These are phyloP conservation scores for Triangularia setosa DNA, from an alignment of 2,329 filamentous ascomycete species.

Conservation along the genomic window DNA sequence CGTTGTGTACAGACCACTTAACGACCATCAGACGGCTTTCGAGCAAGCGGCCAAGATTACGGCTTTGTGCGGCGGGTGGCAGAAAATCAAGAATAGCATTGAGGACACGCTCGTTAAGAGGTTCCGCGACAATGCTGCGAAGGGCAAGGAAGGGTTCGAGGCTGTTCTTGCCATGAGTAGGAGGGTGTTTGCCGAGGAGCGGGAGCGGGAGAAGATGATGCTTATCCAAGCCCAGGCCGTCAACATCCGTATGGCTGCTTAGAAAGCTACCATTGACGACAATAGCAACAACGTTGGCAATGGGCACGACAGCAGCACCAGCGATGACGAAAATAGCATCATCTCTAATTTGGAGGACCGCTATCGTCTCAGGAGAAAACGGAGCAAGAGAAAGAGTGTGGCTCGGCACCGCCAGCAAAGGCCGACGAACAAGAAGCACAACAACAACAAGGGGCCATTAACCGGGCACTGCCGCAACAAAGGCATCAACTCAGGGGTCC, in stretches of 20 bases:
- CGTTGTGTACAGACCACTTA: slow-evolving; percentile 71
- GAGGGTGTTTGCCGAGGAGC: slow-evolving; percentile 86
- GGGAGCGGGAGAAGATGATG: slow-evolving; percentile 52
- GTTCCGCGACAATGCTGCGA: slow-evolving; percentile 87
- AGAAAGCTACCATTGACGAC: background rate
- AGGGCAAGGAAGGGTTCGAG: slow-evolving; percentile 93
- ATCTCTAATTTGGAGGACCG: background rate
- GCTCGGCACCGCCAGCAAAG: background rate
- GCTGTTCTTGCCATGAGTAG: slow-evolving; percentile 89
- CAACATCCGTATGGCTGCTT: slow-evolving; percentile 28
- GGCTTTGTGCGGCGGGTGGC: slow-evolving; percentile 92
- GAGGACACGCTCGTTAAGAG: slow-evolving; percentile 86
- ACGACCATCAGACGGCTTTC: slow-evolving; percentile 67
- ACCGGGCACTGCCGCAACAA: background rate
- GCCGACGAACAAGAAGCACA: background rate
- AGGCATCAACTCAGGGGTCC: background rate
- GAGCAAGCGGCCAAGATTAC: slow-evolving; percentile 89
- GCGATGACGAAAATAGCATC: background rate
- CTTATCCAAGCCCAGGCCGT: slow-evolving; percentile 29
- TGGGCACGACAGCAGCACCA: background rate
- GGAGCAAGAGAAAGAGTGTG: background rate
- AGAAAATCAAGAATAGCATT: slow-evolving; percentile 93
- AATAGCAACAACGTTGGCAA: background rate
- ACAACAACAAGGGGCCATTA: background rate
- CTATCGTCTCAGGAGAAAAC: background rate